Evolutionary conservation across 75 land plant species (phyloP), one percentile per base, ranked within the genome.

Genomic region (Pinus tabuliformis): DNA sequence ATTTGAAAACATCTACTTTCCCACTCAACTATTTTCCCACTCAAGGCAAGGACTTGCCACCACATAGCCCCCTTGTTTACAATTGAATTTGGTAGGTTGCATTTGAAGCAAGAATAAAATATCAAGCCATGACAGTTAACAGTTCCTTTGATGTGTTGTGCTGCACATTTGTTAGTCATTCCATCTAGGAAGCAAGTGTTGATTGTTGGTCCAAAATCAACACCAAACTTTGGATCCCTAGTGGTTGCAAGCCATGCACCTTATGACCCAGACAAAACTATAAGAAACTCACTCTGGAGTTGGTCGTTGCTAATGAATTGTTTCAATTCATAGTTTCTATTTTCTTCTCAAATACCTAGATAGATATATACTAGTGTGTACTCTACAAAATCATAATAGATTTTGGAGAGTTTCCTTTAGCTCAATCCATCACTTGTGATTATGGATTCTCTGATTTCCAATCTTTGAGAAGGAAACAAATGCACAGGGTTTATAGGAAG

Each of bases 91-190:
- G 68, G 59, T 88, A 97, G 99, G 98, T 95, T 37, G 95, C 91
- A 1, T 97, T 92, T 82, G 99, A 95, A 68, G 56, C 66, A 26
- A 89, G 91, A 74, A 70, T 95, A 79, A 94, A 84, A 77, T 93
- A 92, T 12, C 88, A 84, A 74, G 78, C 98, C 3, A 73, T 97
- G 88, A 98, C 98, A 54, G 90, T 92, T 97, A 87, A 98, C 98
- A 54, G 90, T 92, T 63, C 99, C 99, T 0, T 75, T 97, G 57
- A 91, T 97, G 95, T 97, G 99, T 59, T 94, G 98, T 84, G 98
- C 95, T 20, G 91, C 89, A 73, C 95, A 95, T 76, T 80, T 92
- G 89, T 65, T 97, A 16, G 68, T 66, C 60, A 81, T 82, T 39
- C 91, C 95, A 58, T 87, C 89, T 12, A 81, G 87, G 81, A 85